Percentiles rank a stretch among this genome's conserved stretches.
These are phyloP conservation scores for Dichotomopilus funicola DNA, from an alignment of 2,329 filamentous ascomycete genomes.

Conservation along the genomic window DNA sequence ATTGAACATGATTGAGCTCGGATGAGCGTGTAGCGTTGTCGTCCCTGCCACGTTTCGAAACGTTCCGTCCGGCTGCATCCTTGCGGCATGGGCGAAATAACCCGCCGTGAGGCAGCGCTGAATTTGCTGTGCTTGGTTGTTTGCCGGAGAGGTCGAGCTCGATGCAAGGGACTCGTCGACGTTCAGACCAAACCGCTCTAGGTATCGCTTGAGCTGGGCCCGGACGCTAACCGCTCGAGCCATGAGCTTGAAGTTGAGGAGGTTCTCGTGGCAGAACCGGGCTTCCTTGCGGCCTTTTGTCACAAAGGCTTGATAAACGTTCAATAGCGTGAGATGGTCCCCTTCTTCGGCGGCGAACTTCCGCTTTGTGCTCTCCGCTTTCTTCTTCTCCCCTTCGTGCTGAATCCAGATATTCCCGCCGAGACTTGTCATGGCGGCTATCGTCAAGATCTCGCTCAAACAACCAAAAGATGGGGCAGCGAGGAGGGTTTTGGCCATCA, in stretches of 20 bases:
- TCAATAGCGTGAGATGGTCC: conserved; percentile 85
- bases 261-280: conserved; percentile 80
- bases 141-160: conserved; percentile 27
- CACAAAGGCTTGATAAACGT: conserved; percentile 86
- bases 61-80: conserved; percentile 88
- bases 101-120: conserved; percentile 79
- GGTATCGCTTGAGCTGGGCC: conserved; percentile 75
- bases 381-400: conserved; percentile 69
- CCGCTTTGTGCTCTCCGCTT: conserved; percentile 64
- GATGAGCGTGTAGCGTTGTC: conserved; percentile 77
- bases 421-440: conserved; percentile 88
- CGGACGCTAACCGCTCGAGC: conserved; percentile 77
- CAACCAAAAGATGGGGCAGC: conserved; percentile 69
- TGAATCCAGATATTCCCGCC: conserved; percentile 79
- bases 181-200: conserved; percentile 75
- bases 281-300: conserved; percentile 75
- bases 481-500: conserved; percentile 87
- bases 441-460: conserved; percentile 78
- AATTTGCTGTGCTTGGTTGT: conserved; percentile 61
- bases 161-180: conserved; percentile 56
- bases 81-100: conserved; percentile 88
- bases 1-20: conserved; percentile 91
- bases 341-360: conserved; percentile 91
- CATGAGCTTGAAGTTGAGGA: conserved; percentile 81
- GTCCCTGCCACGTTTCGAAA: conserved; percentile 80